phyloP scores from a whole-genome alignment of 2,329 filamentous ascomycete species.

The Stemphylium beticola region DNA sequence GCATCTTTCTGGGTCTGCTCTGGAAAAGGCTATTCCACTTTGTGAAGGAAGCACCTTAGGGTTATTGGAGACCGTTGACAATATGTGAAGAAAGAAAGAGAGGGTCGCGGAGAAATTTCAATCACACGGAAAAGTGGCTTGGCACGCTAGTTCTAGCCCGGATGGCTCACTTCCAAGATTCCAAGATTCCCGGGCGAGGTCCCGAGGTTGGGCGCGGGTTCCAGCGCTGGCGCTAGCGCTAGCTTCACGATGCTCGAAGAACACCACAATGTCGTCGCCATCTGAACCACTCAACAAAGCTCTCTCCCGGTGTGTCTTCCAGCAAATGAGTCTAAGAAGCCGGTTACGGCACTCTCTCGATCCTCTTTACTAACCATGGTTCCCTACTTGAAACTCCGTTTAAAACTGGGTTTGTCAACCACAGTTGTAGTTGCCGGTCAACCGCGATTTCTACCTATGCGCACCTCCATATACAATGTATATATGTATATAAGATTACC shows the following conservation, averaged over 20 bases:
- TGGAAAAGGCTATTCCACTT: conserved; percentile 38
- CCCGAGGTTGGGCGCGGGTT: neutral
- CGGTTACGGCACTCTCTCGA: neutral
- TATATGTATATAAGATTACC: no score
- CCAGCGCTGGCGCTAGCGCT: neutral
- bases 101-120: conserved; percentile 10
- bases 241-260: neutral
- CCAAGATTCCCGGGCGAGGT: no score
- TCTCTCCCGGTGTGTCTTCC: neutral
- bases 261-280: neutral
- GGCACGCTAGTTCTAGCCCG: conserved; percentile 13
- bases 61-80: conserved; percentile 36
- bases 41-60: conserved; percentile 33
- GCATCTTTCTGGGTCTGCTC: conserved; percentile 46
- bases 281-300: neutral
- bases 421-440: no score
- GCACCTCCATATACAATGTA: no score
- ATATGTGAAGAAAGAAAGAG: conserved; percentile 38
- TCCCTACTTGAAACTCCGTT: neutral
- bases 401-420: no score
- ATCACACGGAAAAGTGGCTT: neutral
- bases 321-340: neutral
- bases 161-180: neutral
- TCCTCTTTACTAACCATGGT: neutral
- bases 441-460: no score